Evolutionary conservation across 2,329 filamentous ascomycete genomes (phyloP).

Genomic region (Stromatinia cepivora): DNA sequence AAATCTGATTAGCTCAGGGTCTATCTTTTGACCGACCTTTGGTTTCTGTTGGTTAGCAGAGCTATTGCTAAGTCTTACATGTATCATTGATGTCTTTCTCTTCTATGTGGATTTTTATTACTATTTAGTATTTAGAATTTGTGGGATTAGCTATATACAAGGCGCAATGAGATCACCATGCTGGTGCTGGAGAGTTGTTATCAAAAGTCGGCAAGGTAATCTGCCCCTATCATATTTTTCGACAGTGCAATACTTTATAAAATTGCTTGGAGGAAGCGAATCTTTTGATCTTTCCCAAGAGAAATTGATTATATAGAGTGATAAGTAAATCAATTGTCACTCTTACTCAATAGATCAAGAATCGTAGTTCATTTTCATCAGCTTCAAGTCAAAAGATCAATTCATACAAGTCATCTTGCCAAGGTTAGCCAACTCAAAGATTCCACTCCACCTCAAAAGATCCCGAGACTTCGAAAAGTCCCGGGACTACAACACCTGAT

Average conservation of each 20-base stretch:
- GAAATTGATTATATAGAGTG: neutral
- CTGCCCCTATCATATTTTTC: conserved; percentile 6
- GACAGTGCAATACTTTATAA: neutral
- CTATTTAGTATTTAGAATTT: neutral
- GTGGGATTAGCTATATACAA: neutral
- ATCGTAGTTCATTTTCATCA: neutral
- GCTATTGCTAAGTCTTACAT: neutral
- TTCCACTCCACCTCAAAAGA: conserved; percentile 7
- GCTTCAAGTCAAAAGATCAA: neutral
- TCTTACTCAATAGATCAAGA: neutral
- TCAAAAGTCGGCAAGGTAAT: conserved; percentile 10
- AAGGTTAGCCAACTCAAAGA: conserved; percentile 11
- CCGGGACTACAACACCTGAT: conserved; percentile 8
- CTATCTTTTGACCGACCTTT: conserved; percentile 10
- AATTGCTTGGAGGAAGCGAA: neutral
- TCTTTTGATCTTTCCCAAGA: neutral
- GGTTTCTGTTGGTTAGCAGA: neutral
- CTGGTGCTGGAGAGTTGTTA: neutral
- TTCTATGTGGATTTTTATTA: neutral
- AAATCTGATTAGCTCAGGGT: neutral
- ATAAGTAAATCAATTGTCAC: neutral
- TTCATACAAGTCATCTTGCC: conserved; percentile 17
- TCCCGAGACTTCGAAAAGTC: conserved; percentile 12
- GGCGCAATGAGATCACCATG: neutral
- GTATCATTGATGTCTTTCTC: conserved; percentile 3